A percentile compares a stretch with the other conserved stretches of the same genome.
Evolutionary conservation across 208 protist species (phyloP).

Genomic region (Strigomonas galati): DNA sequence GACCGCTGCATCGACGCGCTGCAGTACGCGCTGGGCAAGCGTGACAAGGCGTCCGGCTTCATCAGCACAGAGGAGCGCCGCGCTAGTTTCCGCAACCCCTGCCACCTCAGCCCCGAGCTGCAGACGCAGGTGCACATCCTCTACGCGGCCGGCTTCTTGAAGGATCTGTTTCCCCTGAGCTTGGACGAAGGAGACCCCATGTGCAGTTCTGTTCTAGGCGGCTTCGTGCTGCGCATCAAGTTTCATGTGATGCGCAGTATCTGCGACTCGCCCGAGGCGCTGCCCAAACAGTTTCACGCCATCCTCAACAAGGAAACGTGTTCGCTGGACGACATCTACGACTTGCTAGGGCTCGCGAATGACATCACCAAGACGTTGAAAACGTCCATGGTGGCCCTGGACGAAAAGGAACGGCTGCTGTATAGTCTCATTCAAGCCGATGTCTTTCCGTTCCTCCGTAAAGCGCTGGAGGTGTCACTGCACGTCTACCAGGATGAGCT

Average conservation of each 20-base stretch:
- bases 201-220: slow-evolving; percentile 47
- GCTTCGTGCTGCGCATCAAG: slow-evolving; percentile 53
- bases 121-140: slow-evolving; percentile 62
- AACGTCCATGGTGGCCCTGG: slow-evolving; percentile 42
- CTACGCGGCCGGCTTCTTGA: slow-evolving; percentile 61
- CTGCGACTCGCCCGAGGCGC: slow-evolving; percentile 24
- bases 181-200: slow-evolving; percentile 69
- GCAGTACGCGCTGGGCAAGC: slow-evolving; percentile 66
- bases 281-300: slow-evolving; percentile 42
- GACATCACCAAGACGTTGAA: slow-evolving; percentile 71
- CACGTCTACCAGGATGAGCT: background rate
- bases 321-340: slow-evolving; percentile 21
- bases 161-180: slow-evolving; percentile 67
- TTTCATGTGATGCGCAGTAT: slow-evolving; percentile 61
- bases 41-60: slow-evolving; percentile 55
- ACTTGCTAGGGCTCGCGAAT: slow-evolving; percentile 55
- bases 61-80: slow-evolving; percentile 59
- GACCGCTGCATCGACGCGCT: slow-evolving; percentile 77
- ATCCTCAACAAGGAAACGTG: background rate
- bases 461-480: background rate
- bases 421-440: slow-evolving; percentile 34
- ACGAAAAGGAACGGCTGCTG: slow-evolving; percentile 52
- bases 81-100: slow-evolving; percentile 70
- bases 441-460: slow-evolving; percentile 37
- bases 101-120: slow-evolving; percentile 40